These are phyloP conservation scores for Cladosporium velox DNA, from an alignment of 2,329 filamentous ascomycete genomes.

Conservation along the genomic window DNA sequence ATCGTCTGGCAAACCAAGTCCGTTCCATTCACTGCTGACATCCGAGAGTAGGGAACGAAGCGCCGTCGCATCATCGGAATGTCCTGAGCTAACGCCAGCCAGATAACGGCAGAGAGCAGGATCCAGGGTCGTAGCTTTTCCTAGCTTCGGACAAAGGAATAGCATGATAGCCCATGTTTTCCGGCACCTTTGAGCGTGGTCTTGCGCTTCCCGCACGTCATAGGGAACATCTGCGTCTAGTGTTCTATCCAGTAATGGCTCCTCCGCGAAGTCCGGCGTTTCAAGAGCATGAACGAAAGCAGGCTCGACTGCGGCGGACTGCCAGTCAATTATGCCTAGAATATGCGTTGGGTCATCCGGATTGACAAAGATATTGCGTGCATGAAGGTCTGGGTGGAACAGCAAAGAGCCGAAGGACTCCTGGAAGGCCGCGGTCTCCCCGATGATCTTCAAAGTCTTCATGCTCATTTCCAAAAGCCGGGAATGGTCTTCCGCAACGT, in stretches of 20 bases:
- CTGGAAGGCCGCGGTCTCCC: background rate
- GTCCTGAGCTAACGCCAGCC: background rate
- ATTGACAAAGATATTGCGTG: conserved; percentile 42
- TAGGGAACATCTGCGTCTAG: background rate
- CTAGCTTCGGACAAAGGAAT: background rate
- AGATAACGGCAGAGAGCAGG: background rate
- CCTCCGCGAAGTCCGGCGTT: conserved; percentile 26
- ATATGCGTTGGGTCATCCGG: conserved; percentile 35
- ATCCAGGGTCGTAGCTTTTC: background rate
- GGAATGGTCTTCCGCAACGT: background rate
- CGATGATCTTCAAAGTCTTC: background rate
- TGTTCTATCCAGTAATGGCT: background rate
- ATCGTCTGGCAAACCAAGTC: background rate
- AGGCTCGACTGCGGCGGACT: conserved; percentile 30
- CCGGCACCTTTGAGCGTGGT: background rate
- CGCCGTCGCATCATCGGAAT: background rate
- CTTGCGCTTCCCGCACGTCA: background rate
- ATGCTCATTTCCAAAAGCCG: background rate
- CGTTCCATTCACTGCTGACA: background rate
- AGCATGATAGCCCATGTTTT: background rate
- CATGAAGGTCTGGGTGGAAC: conserved; percentile 44
- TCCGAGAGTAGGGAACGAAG: background rate
- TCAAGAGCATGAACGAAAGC: conserved; percentile 24
- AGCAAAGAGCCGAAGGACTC: conserved; percentile 25
- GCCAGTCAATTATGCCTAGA: conserved; percentile 41